Evolutionary conservation across 352 stramenopile genomes (phyloP).

Genomic region (Pythium aristosporum): DNA sequence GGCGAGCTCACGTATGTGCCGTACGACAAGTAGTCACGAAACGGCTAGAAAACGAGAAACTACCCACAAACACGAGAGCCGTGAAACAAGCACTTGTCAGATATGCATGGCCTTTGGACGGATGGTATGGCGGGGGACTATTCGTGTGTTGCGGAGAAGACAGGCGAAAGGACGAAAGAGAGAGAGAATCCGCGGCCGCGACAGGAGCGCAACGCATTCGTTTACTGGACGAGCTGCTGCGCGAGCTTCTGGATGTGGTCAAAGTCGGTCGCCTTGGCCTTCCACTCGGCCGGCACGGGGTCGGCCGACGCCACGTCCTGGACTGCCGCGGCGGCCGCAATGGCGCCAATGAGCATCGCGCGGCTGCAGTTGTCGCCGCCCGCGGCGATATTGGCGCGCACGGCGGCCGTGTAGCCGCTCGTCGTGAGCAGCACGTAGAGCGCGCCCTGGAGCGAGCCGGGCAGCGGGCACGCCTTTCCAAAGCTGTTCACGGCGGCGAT

Average conservation of each 20-base stretch:
- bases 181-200: no score
- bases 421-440: constrained; percentile 62
- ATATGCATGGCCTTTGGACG: no score
- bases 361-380: constrained; percentile 75
- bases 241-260: constrained; percentile 35
- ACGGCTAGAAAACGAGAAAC: neutral
- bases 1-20: constrained; percentile 64
- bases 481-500: constrained; percentile 46
- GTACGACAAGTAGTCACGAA: constrained; percentile 31
- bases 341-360: constrained; percentile 59
- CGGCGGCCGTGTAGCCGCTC: constrained; percentile 38
- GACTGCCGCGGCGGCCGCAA: constrained; percentile 35
- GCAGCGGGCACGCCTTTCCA: constrained; percentile 59
- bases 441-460: constrained; percentile 51
- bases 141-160: neutral
- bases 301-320: constrained; percentile 17
- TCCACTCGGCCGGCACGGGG: constrained; percentile 44
- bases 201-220: no score
- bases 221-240: constrained; percentile 39
- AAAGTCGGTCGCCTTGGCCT: constrained; percentile 49
- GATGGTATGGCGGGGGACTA: no score
- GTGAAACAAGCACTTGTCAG: neutral
- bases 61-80: constrained; percentile 15
- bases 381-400: constrained; percentile 56
- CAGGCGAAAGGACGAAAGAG: neutral